phyloP scores from a whole-genome alignment of 164 flowering plant genomes.

The Vitis rotundifolia region DNA sequence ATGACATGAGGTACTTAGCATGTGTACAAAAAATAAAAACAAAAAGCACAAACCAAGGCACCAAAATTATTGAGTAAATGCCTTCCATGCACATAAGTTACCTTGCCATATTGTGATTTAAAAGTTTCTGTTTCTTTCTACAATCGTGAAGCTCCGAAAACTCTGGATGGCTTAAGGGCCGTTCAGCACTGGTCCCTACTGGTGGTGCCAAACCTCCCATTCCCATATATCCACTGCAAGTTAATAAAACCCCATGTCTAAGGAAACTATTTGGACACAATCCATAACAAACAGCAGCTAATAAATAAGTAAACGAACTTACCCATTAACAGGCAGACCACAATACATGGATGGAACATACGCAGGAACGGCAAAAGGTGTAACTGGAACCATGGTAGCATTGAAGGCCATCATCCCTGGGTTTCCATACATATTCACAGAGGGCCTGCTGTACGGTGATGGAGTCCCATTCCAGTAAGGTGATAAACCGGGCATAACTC shows the following conservation, averaged over 20 bases:
- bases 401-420: constrained; percentile 54
- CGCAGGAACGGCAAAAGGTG: constrained; percentile 45
- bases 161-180: constrained; percentile 27
- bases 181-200: constrained; percentile 19
- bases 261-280: neutral
- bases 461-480: constrained; percentile 53
- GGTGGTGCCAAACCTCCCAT: constrained; percentile 41
- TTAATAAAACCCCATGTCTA: constrained; percentile 1
- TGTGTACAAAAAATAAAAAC: no score
- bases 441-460: constrained; percentile 43
- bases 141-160: constrained; percentile 35
- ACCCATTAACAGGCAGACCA: constrained; percentile 48
- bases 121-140: constrained; percentile 28
- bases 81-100: constrained; percentile 18
- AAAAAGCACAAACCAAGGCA: no score
- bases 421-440: constrained; percentile 40
- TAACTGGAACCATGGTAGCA: constrained; percentile 41
- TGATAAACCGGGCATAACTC: constrained; percentile 40
- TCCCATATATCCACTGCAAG: constrained; percentile 48
- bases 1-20: no score
- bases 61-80: no score
- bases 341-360: constrained; percentile 47
- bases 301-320: constrained; percentile 10
- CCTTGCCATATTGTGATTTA: constrained; percentile 40
- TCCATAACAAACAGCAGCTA: neutral